Base-by-base conservation (phyloP, 2,329 filamentous ascomycete genomes). In the Raffaelea albimanens region DNA sequence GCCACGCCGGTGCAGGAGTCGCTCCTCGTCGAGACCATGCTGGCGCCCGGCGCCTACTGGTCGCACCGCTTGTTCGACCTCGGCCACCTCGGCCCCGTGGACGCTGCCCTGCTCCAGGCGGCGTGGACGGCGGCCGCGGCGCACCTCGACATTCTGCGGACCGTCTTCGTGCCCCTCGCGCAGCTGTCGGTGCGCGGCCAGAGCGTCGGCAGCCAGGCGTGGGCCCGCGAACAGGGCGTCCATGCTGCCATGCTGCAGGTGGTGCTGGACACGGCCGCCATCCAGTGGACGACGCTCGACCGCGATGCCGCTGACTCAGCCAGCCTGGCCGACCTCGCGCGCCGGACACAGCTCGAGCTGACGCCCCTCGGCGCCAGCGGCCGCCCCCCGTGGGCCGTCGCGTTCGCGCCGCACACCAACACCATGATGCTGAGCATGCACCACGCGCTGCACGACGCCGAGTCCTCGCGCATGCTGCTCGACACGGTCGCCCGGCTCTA, bases 361-460 rank as follows among this genome's bases (percentile, higher is more conserved):
- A 21, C 44, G 2, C 44, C 44, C 18, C 29, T 44, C 3, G 23
- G 14, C 1, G 13, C 22, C n/a, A 21, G 33, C 20, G 45, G 31
- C 11, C 47, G 54, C n/a, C 60, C 62, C 2, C 65, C 61, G 5
- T 66, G 64, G 64, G 61, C 62, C 5, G 57, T 67, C 9, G 61
- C 64, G 4, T 52, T 67, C 18, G 56, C 60, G 5, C 52, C 59
- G 11, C 54, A 55, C 9, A 55, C 57, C 2, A 39, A 45, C 21
- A 56, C 56, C 9, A 61, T 69, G 61, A 59, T 68, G 44, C 40
- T 68, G 16, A 65, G 59, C 4, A 56, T 80, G 7, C 72, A 82
- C 49, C 81, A 85, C 58, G 73, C 79, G 1, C 63, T 84, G 2
- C 82, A 82, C 52, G 81, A 85, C 64, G 78, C 76, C 1, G 72